Conservation (phyloP, 345 rosid genomes). For the Clausena lansium region DNA sequence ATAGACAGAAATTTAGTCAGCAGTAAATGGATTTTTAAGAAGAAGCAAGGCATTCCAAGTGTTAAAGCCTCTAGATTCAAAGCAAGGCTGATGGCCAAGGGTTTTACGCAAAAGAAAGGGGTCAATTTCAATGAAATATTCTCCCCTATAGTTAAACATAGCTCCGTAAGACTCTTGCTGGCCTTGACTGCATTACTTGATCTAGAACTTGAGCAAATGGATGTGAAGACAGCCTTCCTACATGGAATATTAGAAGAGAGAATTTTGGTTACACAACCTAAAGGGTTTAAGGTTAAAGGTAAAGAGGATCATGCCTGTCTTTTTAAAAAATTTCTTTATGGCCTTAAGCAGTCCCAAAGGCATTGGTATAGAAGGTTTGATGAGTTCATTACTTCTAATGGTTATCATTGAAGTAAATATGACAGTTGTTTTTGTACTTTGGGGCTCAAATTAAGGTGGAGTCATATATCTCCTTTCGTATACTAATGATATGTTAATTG, state of each 20-base stretch:
- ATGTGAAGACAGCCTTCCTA: neutral
- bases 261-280: neutral
- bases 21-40: no score
- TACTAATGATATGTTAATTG: neutral
- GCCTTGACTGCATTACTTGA: neutral
- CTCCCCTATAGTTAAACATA: neutral
- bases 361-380: neutral
- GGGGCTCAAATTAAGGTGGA: neutral
- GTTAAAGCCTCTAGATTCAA: neutral
- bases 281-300: neutral
- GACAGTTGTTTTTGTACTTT: neutral
- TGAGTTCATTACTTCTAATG: neutral
- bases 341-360: neutral
- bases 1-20: neutral
- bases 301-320: neutral
- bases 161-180: neutral
- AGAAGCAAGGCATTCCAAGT: neutral
- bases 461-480: neutral
- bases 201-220: neutral
- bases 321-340: neutral
- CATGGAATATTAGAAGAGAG: neutral
- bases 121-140: neutral
- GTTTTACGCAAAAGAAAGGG: neutral
- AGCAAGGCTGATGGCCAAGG: neutral
- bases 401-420: neutral